A percentile compares a stretch with the other conserved stretches of the same genome.
Conservation (phyloP, 2,329 filamentous ascomycete genomes). For the Sporothrix euskadiensis region DNA sequence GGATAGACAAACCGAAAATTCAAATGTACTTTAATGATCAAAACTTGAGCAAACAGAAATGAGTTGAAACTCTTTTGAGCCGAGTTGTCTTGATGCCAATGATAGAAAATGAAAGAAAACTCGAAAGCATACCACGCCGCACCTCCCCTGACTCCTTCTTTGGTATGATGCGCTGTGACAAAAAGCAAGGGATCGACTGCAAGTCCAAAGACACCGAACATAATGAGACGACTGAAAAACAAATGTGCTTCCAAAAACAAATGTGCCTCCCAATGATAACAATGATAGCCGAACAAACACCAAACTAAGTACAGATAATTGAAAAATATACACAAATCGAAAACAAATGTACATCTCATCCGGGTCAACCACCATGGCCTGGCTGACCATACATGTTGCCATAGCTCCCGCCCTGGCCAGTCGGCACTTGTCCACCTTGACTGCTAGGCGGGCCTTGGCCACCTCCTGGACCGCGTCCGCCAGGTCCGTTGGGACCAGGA, state of each 20-base stretch:
- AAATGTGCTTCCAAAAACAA: not conserved
- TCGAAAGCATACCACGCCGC: not conserved
- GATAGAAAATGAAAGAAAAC: not conserved
- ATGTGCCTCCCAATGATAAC: not conserved
- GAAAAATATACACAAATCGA: not conserved
- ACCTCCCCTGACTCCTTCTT: not conserved
- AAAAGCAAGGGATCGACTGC: not conserved
- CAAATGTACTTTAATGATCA: slow-evolving; percentile 7
- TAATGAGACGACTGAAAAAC: not conserved
- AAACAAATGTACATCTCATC: not conserved
- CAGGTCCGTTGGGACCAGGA: not conserved
- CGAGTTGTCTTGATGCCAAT: not conserved
- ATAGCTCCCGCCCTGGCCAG: slow-evolving; percentile 18
- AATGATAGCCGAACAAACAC: not conserved
- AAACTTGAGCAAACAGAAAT: not conserved
- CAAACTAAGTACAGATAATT: not conserved
- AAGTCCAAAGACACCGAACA: not conserved
- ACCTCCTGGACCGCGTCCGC: not conserved
- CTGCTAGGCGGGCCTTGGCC: not conserved
- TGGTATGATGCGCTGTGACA: not conserved
- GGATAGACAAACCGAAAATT: not conserved
- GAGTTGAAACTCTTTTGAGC: not conserved
- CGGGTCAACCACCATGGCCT: slow-evolving; percentile 31
- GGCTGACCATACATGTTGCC: slow-evolving; percentile 29
- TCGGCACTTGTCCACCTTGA: not conserved